These are phyloP conservation scores for Lenwebbia sp. DNA, from an alignment of 345 rosid species.

Conservation along the genomic window DNA sequence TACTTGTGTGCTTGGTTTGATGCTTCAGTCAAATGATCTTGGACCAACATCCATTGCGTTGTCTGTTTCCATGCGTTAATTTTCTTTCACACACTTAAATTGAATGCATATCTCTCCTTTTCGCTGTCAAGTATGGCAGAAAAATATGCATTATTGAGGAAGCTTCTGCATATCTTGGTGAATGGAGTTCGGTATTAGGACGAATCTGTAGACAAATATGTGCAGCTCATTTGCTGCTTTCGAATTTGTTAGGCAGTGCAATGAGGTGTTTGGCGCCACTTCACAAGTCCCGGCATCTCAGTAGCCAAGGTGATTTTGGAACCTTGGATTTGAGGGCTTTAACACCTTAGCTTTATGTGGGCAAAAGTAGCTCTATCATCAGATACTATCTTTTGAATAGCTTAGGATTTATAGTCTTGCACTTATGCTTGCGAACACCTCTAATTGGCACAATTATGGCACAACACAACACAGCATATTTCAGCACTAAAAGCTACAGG, in stretches of 20 bases:
- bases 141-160: background rate
- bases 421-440: background rate
- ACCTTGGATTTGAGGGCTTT: background rate
- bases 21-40: background rate
- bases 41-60: background rate
- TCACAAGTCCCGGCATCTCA: background rate
- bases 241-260: background rate
- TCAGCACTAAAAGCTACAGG: background rate
- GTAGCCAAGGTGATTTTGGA: background rate
- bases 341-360: background rate
- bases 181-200: background rate
- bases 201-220: background rate
- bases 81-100: background rate
- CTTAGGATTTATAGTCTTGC: background rate
- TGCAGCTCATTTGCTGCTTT: background rate
- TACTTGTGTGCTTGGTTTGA: background rate
- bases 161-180: background rate
- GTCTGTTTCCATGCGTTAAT: background rate
- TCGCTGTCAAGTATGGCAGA: background rate
- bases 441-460: background rate
- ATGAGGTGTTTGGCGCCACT: background rate
- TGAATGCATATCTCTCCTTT: background rate
- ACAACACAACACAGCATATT: background rate
- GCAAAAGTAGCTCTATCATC: background rate
- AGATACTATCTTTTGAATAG: background rate